Percentiles rank a stretch among this genome's conserved stretches.
These are phyloP conservation scores for Eucalyptus decipiens DNA, from an alignment of 345 rosid species.

Conservation along the genomic window DNA sequence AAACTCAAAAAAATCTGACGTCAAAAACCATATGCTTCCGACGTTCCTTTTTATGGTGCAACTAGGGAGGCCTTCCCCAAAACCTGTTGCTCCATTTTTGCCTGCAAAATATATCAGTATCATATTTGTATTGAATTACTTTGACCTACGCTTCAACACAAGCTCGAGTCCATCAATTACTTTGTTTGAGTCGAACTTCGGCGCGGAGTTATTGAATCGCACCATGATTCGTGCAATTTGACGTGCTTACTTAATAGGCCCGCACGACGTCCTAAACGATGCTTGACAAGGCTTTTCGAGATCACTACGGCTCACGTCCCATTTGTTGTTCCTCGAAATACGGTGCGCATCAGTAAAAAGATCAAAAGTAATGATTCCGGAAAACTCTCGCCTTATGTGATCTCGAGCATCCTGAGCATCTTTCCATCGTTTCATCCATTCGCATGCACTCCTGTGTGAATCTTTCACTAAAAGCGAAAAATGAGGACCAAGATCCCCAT, in stretches of 20 bases:
- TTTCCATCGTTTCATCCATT: neutral
- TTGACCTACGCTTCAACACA: neutral
- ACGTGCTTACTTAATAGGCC: neutral
- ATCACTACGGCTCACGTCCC: neutral
- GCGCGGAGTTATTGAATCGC: neutral
- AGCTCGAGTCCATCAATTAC: neutral
- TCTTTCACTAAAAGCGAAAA: too few species aligned
- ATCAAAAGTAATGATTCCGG: neutral
- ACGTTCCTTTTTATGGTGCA: neutral
- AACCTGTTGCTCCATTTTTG: neutral
- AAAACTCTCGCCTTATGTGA: neutral
- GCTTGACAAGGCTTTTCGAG: neutral
- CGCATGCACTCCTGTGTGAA: too few species aligned
- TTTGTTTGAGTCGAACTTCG: neutral
- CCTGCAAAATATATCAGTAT: neutral
- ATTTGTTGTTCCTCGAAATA: neutral
- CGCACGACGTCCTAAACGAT: neutral
- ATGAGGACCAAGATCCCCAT: too few species aligned
- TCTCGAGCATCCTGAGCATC: neutral
- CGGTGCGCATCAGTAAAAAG: neutral
- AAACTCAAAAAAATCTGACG: neutral
- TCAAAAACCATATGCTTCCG: neutral
- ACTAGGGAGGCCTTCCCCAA: neutral
- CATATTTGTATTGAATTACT: neutral
- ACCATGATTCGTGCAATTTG: neutral